A percentile compares a stretch with the other conserved stretches of the same genome.
These are phyloP conservation scores for Aciculosporium take DNA, from an alignment of 2,329 filamentous ascomycete species.

Conservation along the genomic window DNA sequence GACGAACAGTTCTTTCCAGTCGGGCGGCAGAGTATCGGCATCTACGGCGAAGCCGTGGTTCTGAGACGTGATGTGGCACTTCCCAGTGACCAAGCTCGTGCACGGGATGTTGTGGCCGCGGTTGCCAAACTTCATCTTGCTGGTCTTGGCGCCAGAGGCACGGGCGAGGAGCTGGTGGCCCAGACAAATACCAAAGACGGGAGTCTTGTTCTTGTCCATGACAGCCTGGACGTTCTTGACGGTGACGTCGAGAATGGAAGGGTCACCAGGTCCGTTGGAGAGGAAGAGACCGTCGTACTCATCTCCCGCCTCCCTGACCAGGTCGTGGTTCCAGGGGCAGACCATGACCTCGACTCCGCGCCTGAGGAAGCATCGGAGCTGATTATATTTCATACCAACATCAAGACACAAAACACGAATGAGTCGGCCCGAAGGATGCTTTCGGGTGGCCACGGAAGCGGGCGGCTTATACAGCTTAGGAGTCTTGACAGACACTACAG, in stretches of 20 bases:
- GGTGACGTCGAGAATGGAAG: constrained; percentile 67
- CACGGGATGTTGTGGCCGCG: constrained; percentile 97
- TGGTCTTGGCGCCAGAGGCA: constrained; percentile 73
- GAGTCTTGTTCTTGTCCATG: constrained; percentile 64
- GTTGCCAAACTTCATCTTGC: constrained; percentile 99
- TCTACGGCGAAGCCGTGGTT: constrained; percentile 97
- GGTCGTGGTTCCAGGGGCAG: constrained; percentile 92
- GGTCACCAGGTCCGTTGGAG: constrained; percentile 94
- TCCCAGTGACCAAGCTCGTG: constrained; percentile 87
- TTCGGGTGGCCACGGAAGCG: constrained; percentile 54
- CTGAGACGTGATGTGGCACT: constrained; percentile 97
- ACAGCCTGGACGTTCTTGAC: constrained; percentile 65
- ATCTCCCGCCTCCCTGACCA: constrained; percentile 58
- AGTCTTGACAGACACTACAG: constrained; percentile 70
- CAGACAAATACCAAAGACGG: constrained; percentile 91
- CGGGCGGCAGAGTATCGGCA: constrained; percentile 54
- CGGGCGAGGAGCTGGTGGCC: constrained; percentile 92
- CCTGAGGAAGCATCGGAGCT: constrained; percentile 81
- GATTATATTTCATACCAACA: constrained; percentile 97
- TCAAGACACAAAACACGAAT: constrained; percentile 86
- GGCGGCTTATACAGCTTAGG: constrained; percentile 77
- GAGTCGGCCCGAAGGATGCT: constrained; percentile 76
- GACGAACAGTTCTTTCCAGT: constrained; percentile 90
- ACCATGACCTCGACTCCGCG: constrained; percentile 89
- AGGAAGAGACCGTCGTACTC: constrained; percentile 95